Conservation (phyloP, 2,329 filamentous ascomycete genomes). For the Ramularia endophylla region DNA sequence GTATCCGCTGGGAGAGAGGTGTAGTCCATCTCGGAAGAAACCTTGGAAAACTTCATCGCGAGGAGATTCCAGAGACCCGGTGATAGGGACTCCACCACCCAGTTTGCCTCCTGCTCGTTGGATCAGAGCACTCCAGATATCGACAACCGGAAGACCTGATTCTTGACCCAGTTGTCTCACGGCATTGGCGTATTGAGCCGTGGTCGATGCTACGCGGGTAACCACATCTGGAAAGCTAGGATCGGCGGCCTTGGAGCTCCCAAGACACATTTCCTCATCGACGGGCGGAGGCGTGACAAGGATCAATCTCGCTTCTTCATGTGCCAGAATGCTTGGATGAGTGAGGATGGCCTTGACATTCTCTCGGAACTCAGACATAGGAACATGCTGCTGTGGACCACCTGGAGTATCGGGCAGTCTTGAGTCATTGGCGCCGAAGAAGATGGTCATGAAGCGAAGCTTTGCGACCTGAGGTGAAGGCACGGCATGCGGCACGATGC, state of each 20-base stretch:
- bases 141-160: conserved; percentile 58
- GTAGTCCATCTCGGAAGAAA: conserved; percentile 54
- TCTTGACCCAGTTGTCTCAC: conserved; percentile 56
- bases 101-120: conserved; percentile 51
- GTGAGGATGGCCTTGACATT: conserved; percentile 68
- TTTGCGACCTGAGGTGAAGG: conserved; percentile 56
- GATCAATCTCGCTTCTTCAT: conserved; percentile 62
- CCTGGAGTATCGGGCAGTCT: conserved; percentile 57
- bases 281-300: conserved; percentile 69
- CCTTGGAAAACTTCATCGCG: conserved; percentile 50
- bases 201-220: conserved; percentile 53
- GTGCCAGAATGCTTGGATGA: conserved; percentile 63
- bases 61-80: conserved; percentile 53
- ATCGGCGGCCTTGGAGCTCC: conserved; percentile 12
- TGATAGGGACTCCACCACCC: conserved; percentile 5
- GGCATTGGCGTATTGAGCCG: conserved; percentile 60
- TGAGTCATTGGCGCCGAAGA: conserved; percentile 88
- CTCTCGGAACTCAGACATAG: conserved; percentile 65
- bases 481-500: conserved; percentile 64
- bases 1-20: conserved; percentile 54
- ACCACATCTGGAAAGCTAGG: conserved; percentile 12
- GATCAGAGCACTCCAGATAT: conserved; percentile 78
- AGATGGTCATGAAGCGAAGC: conserved; percentile 57
- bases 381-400: conserved; percentile 62
- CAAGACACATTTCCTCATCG: conserved; percentile 20